phyloP scores from a whole-genome alignment of 2,329 filamentous ascomycete genomes.

The Calonectria ilicicola region DNA sequence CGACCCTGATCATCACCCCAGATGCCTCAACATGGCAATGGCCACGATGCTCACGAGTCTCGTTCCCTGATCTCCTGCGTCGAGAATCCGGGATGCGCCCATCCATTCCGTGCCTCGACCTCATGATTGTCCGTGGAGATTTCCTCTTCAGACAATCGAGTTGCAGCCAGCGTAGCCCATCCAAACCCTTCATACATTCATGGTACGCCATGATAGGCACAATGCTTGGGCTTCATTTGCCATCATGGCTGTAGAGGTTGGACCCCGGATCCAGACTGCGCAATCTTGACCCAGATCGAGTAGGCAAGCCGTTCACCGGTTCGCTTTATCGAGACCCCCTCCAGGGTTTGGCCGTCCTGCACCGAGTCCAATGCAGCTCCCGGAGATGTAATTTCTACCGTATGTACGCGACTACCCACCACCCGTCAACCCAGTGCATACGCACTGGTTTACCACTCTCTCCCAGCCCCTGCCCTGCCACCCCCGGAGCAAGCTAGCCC shows the following conservation, averaged over 20 bases:
- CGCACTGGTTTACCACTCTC: not conserved
- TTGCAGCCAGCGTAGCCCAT: not conserved
- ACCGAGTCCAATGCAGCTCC: not conserved
- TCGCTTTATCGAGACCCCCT: slow-evolving; percentile 4
- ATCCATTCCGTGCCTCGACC: not conserved
- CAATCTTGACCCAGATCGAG: not conserved
- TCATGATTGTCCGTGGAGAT: not conserved
- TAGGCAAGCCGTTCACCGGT: slow-evolving; percentile 4
- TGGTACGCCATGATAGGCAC: not conserved
- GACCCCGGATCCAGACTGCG: slow-evolving; percentile 11
- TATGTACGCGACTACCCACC: not conserved
- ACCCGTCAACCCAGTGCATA: not conserved
- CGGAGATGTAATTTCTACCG: not conserved
- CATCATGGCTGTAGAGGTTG: not conserved
- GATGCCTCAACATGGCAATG: slow-evolving; percentile 6
- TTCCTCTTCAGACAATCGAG: slow-evolving; percentile 12
- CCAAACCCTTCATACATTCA: slow-evolving; percentile 18
- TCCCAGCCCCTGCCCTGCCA: slow-evolving; percentile 1
- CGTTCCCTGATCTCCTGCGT: slow-evolving; percentile 11
- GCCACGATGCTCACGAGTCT: not conserved
- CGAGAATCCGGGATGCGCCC: slow-evolving; percentile 9
- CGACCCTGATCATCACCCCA: slow-evolving; percentile 18
- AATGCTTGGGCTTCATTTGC: not conserved
- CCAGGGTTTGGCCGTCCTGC: not conserved
- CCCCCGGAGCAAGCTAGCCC: not conserved